phyloP scores from a whole-genome alignment of 2,329 filamentous ascomycete genomes.

The Calycina herbarum region DNA sequence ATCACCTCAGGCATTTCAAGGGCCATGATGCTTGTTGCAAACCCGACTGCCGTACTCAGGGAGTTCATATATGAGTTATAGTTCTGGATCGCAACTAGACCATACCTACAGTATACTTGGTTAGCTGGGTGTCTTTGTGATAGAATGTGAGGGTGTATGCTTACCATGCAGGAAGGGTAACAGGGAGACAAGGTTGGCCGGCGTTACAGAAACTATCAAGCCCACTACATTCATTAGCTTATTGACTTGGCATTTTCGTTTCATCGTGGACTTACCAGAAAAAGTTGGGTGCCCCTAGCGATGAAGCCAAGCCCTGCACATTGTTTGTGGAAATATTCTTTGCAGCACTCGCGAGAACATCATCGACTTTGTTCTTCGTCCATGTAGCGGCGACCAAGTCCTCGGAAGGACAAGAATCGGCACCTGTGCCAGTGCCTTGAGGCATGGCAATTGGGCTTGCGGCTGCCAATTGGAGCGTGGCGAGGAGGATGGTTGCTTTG shows the following conservation, averaged over 20 bases:
- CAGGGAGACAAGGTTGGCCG: constrained; percentile 22
- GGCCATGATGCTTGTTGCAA: constrained; percentile 15
- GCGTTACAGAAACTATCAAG: constrained; percentile 23
- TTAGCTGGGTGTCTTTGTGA: background rate
- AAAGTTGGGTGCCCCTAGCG: constrained; percentile 23
- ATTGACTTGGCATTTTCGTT: too few relatives aligned
- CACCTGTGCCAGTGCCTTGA: constrained; percentile 6
- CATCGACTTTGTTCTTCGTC: constrained; percentile 17
- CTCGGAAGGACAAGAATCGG: constrained; percentile 15
- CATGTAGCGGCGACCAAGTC: constrained; percentile 12
- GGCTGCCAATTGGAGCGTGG: background rate
- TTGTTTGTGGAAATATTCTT: constrained; percentile 18
- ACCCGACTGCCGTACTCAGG: constrained; percentile 20
- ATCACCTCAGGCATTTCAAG: constrained; percentile 15
- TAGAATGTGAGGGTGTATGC: background rate
- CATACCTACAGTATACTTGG: constrained; percentile 14
- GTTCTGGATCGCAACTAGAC: constrained; percentile 22
- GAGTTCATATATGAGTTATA: constrained; percentile 26
- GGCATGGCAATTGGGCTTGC: background rate
- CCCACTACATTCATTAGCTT: constrained; percentile 12
- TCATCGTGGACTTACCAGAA: constrained; percentile 16
- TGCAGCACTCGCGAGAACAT: constrained; percentile 8
- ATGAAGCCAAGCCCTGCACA: constrained; percentile 19
- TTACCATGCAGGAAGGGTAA: constrained; percentile 22
- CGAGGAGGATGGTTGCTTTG: background rate